Evolutionary conservation across 2,329 filamentous ascomycete species (phyloP).

Genomic region (Paraphaeosphaeria minitans): DNA sequence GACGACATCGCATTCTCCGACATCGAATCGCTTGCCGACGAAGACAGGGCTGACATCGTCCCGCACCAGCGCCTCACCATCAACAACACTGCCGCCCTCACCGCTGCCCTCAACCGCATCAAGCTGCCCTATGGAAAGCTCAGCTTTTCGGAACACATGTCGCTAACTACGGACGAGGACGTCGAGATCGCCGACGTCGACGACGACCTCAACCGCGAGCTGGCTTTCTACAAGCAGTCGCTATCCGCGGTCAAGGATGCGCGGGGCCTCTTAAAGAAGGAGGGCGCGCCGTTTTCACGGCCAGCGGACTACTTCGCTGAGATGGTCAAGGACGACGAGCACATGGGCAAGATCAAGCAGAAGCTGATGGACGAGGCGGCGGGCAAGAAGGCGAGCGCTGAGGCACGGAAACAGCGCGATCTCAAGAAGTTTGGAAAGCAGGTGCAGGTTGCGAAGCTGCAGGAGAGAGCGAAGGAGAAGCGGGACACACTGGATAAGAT

Average conservation of each 20-base stretch:
- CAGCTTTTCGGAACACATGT: constrained; percentile 83
- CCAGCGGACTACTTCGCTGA: constrained; percentile 97
- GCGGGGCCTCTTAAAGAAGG: constrained; percentile 75
- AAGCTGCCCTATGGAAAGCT: constrained; percentile 70
- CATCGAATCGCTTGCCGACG: constrained; percentile 76
- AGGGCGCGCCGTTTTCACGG: constrained; percentile 83
- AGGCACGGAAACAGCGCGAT: constrained; percentile 89
- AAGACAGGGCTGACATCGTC: constrained; percentile 84
- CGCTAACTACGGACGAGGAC: constrained; percentile 69
- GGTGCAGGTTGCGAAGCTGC: constrained; percentile 93
- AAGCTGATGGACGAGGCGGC: constrained; percentile 93
- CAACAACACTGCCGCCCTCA: constrained; percentile 91
- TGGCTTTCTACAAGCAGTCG: constrained; percentile 90
- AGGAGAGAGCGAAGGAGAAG: constrained; percentile 93
- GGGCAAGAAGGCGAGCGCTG: constrained; percentile 86
- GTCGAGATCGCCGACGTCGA: constrained; percentile 81
- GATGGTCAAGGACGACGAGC: constrained; percentile 98
- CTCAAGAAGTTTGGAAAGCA: constrained; percentile 99
- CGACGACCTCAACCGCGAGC: constrained; percentile 89
- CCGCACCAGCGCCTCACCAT: constrained; percentile 93
- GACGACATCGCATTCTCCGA: constrained; percentile 91
- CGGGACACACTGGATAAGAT: constrained; percentile 94
- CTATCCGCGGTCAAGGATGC: constrained; percentile 77
- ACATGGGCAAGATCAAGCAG: constrained; percentile 95
- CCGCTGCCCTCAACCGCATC: constrained; percentile 79